Percentiles rank a stretch among this genome's conserved stretches.
phyloP scores from a whole-genome alignment of 257 asterid genomes.

The Ocimum tenuiflorum region DNA sequence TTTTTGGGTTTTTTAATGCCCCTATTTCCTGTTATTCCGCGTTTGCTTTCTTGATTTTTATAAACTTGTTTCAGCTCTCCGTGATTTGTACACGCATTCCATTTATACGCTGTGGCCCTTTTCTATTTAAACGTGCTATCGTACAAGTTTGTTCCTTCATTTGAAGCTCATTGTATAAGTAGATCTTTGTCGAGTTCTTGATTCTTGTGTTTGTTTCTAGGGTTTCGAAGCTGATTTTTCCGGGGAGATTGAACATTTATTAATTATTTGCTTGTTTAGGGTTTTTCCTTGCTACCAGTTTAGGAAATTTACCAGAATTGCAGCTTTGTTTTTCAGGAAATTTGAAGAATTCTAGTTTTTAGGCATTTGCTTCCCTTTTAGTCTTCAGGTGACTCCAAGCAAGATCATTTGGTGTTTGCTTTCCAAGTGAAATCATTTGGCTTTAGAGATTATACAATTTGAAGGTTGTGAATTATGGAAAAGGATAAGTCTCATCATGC shows the following conservation, averaged over 20 bases:
- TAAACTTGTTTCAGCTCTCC: neutral
- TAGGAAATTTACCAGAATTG: constrained; percentile 5
- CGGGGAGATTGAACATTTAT: neutral
- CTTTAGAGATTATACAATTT: constrained; percentile 3
- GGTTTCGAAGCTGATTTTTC: constrained; percentile 21
- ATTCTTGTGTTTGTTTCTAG: constrained; percentile 11
- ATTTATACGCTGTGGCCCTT: constrained; percentile 5
- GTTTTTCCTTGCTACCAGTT: constrained; percentile 17
- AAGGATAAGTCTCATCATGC: constrained; percentile 63
- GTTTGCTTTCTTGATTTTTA: neutral
- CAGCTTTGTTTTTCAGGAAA: neutral
- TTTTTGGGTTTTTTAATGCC: constrained; percentile 16
- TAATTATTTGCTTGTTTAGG: constrained; percentile 17
- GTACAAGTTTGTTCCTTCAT: neutral
- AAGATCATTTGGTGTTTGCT: neutral
- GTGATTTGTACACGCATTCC: constrained; percentile 18
- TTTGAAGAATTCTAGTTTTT: neutral
- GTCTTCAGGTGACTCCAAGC: neutral
- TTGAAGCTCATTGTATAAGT: constrained; percentile 27
- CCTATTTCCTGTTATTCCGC: constrained; percentile 15
- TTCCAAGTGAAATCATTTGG: too few species aligned
- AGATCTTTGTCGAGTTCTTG: constrained; percentile 31
- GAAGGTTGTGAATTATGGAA: constrained; percentile 47
- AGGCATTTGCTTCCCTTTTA: constrained; percentile 15
- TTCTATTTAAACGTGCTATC: constrained; percentile 8